Percentiles rank a stretch among this genome's conserved stretches.
Conservation (phyloP, 257 asterid genomes). For the Petunia axillaris region DNA sequence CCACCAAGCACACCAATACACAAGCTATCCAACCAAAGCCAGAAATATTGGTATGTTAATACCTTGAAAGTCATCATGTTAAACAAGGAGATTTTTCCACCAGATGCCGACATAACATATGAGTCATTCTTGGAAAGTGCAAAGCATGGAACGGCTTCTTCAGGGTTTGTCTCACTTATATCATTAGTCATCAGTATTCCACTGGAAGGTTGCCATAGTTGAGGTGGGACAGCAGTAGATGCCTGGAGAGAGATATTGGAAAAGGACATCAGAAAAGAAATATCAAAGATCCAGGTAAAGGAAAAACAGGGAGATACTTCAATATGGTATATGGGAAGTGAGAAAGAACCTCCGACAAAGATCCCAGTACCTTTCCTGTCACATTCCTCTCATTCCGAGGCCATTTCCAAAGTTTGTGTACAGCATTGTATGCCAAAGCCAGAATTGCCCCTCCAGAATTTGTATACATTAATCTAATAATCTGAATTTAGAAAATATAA, state of each 20-base stretch:
- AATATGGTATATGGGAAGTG: not conserved
- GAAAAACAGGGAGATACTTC: not conserved
- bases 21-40: not conserved
- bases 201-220: slow-evolving; percentile 71
- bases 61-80: slow-evolving; percentile 73
- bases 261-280: slow-evolving; percentile 5
- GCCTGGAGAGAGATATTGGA: slow-evolving; percentile 42
- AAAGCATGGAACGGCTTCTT: slow-evolving; percentile 72
- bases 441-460: slow-evolving; percentile 64
- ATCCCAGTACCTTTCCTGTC: slow-evolving; percentile 52
- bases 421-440: slow-evolving; percentile 62
- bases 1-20: slow-evolving; percentile 2
- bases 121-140: slow-evolving; percentile 71
- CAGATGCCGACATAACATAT: slow-evolving; percentile 71
- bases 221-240: slow-evolving; percentile 52
- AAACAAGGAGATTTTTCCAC: slow-evolving; percentile 70
- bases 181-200: slow-evolving; percentile 70
- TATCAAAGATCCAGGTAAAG: not conserved
- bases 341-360: slow-evolving; percentile 15
- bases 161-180: slow-evolving; percentile 56
- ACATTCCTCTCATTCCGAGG: slow-evolving; percentile 46
- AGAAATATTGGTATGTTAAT: slow-evolving; percentile 8
- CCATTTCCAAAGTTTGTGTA: slow-evolving; percentile 87
- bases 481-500: slow-evolving; percentile 40
- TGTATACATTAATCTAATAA: slow-evolving; percentile 61